phyloP scores from a whole-genome alignment of 129 eudicot genomes.

The Helichrysum umbraculigerum region DNA sequence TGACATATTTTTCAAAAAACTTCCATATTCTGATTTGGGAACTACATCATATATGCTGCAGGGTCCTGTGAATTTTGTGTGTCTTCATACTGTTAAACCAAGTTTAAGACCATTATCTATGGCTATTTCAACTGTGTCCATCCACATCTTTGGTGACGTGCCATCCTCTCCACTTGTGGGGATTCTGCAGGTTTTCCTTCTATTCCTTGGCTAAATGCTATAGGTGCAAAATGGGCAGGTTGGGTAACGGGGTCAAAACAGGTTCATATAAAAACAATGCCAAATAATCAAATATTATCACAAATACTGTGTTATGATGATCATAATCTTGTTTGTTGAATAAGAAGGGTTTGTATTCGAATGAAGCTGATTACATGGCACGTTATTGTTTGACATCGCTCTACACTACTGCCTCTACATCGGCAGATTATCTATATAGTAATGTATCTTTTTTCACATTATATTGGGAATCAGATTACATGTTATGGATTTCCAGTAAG shows the following conservation, averaged over 20 bases:
- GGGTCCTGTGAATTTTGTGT: slow-evolving; percentile 94
- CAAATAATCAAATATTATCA: too few species aligned
- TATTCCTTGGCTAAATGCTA: background rate
- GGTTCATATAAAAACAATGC: background rate
- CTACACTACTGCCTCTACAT: background rate
- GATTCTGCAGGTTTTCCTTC: slow-evolving; percentile 66
- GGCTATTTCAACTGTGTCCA: slow-evolving; percentile 92
- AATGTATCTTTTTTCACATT: background rate
- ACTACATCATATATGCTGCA: slow-evolving; percentile 32
- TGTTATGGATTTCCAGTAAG: background rate
- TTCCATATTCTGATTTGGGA: background rate
- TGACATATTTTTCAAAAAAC: background rate
- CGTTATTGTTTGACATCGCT: background rate
- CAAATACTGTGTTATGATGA: too few species aligned
- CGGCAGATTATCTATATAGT: too few species aligned
- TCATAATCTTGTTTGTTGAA: too few species aligned
- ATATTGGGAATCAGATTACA: background rate
- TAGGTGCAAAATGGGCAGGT: background rate
- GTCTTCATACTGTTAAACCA: slow-evolving; percentile 89
- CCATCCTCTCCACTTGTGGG: slow-evolving; percentile 99
- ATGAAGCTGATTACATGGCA: background rate
- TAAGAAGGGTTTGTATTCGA: background rate
- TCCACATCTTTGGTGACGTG: slow-evolving; percentile 92
- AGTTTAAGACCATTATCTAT: slow-evolving; percentile 87
- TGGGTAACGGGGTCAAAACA: background rate